Evolutionary conservation across 768 basidiomycete genomes (phyloP).

Genomic region (Heimioporus sp.): DNA sequence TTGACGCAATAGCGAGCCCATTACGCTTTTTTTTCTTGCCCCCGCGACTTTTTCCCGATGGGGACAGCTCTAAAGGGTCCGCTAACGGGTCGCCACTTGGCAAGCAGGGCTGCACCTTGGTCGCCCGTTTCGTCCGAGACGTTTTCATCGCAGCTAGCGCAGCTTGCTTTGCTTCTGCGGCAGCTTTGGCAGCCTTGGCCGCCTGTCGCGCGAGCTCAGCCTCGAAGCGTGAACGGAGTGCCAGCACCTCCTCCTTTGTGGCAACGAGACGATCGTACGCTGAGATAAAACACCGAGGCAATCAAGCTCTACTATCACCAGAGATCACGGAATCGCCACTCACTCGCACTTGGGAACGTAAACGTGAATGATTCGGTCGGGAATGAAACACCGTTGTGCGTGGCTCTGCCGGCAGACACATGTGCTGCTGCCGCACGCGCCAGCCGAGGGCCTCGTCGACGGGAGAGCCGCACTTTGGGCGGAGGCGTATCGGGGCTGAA

Average conservation of each 20-base stretch:
- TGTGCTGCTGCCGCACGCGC: slow-evolving; percentile 41
- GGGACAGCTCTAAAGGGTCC: slow-evolving; percentile 40
- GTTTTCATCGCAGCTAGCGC: slow-evolving; percentile 37
- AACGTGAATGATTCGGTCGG: slow-evolving; percentile 59
- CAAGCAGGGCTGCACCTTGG: slow-evolving; percentile 35
- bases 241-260: slow-evolving; percentile 66
- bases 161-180: slow-evolving; percentile 52
- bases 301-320: slow-evolving; percentile 27
- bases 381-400: slow-evolving; percentile 39
- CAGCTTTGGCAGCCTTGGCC: slow-evolving; percentile 47
- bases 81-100: slow-evolving; percentile 34
- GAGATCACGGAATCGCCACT: slow-evolving; percentile 41
- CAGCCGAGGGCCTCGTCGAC: slow-evolving; percentile 49
- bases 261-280: slow-evolving; percentile 71
- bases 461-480: slow-evolving; percentile 52
- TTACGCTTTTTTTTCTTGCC: slow-evolving; percentile 93
- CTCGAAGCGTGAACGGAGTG: slow-evolving; percentile 68
- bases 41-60: slow-evolving; percentile 28
- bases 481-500: slow-evolving; percentile 29
- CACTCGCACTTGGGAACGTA: slow-evolving; percentile 63
- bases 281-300: slow-evolving; percentile 33
- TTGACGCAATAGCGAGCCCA: slow-evolving; percentile 87
- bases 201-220: slow-evolving; percentile 72
- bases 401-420: slow-evolving; percentile 3
- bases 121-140: slow-evolving; percentile 36